These are phyloP conservation scores for Malus orientalis DNA, from an alignment of 306 rosid species.

Conservation along the genomic window DNA sequence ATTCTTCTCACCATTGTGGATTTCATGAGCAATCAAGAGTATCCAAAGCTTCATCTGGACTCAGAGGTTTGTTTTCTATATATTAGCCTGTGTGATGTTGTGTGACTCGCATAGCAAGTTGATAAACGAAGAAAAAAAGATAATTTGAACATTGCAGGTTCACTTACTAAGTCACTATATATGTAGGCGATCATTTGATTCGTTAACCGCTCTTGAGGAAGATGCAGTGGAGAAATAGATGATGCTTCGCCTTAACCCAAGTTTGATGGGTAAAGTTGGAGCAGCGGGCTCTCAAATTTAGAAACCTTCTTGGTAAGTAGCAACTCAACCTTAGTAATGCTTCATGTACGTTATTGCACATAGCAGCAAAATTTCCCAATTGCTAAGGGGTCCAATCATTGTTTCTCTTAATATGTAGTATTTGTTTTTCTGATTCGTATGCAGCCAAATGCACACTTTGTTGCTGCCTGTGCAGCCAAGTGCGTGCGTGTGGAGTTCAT, in stretches of 20 bases:
- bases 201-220: constrained; percentile 12
- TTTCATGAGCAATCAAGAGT: too few relatives aligned
- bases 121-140: not conserved
- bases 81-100: not conserved
- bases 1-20: too few relatives aligned
- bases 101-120: not conserved
- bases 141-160: too few relatives aligned
- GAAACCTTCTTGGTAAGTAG: constrained; percentile 50
- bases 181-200: constrained; percentile 5
- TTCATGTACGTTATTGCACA: not conserved
- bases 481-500: too few relatives aligned
- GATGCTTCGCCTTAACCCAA: constrained; percentile 61
- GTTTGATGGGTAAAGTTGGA: constrained; percentile 81
- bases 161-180: not conserved
- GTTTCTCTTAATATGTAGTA: too few relatives aligned
- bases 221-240: constrained; percentile 48
- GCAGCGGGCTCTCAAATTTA: constrained; percentile 28
- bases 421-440: too few relatives aligned
- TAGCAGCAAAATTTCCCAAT: not conserved
- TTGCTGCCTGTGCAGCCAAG: too few relatives aligned
- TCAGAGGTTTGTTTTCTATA: constrained; percentile 7
- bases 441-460: too few relatives aligned
- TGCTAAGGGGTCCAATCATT: too few relatives aligned
- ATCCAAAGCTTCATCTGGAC: too few relatives aligned
- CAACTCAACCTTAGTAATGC: constrained; percentile 76